Evolutionary conservation across 140 eudicot genomes (phyloP), one percentile per base, ranked within the genome.

Genomic region (Senecio squalidus): DNA sequence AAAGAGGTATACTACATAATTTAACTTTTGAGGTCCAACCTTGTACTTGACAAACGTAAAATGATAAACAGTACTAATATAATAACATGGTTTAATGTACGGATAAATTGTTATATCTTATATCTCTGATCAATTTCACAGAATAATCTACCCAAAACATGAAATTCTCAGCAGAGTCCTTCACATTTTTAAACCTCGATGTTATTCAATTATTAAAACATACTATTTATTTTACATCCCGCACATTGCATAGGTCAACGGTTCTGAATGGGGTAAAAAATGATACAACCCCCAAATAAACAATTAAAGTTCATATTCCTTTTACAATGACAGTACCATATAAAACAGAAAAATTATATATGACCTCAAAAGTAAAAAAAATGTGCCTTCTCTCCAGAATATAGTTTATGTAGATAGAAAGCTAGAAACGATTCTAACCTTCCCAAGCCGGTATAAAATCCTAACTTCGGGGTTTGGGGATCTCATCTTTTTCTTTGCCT

Each of bases 401-500:
- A 54, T 18, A 75, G 22, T 28, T 14, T n/a, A 44, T 9, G 15
- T 27, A 53, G 16, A 26, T 38, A 44, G 62, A 18, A 66, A 44
- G 51, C 41, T 41, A 67, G 26, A 71, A 60, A 24, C 23, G 43
- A 38, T 41, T 18, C 57, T 48, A 48, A 90, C 97, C 89, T 92
- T 92, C 66, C 77, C 96, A 59, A 92, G 98, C 70, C 81, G 84
- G 78, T 92, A 92, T 52, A 79, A 67, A 17, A 92, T 81, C 74
- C 96, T 72, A 59, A 79, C 73, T 87, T 84, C 95, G 39, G 98
- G 98, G 73, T 87, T 92, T 0, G 98, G 94, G 40, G 98, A 92
- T 50, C 79, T 81, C 87, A 92, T 81, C 76, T 87, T 92, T 76
- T 87, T 92, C 86, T 82, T 87, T 15, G 98, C 96, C 76, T 87